Evolutionary conservation across 345 rosid species (phyloP).

Genomic region (Rubroshorea leprosula): DNA sequence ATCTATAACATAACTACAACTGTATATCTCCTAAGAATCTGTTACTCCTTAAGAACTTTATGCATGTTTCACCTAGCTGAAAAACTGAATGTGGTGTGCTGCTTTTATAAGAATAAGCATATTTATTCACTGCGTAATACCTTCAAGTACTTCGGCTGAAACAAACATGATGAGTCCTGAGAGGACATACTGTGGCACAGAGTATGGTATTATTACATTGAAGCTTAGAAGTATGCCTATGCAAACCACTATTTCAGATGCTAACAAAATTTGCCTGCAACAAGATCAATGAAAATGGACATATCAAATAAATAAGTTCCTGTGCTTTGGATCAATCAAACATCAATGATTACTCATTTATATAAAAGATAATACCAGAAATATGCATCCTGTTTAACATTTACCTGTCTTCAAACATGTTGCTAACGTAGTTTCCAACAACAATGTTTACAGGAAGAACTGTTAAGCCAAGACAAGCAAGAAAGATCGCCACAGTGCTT

Average conservation of each 20-base stretch:
- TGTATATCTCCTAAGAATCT: too few relatives aligned
- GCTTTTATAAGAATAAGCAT: too few relatives aligned
- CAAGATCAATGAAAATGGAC: conserved; percentile 3
- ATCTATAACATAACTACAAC: too few relatives aligned
- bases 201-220: conserved; percentile 56
- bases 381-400: not conserved
- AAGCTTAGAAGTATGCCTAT: conserved; percentile 81
- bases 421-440: conserved; percentile 93
- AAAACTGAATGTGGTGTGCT: too few relatives aligned
- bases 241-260: conserved; percentile 82
- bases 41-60: too few relatives aligned
- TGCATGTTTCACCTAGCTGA: too few relatives aligned
- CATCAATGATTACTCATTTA: not conserved
- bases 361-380: not conserved
- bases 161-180: conserved; percentile 95
- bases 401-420: conserved; percentile 99
- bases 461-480: conserved; percentile 86
- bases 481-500: conserved; percentile 73
- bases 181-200: conserved; percentile 77
- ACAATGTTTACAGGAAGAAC: conserved; percentile 87
- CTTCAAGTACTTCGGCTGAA: conserved; percentile 97
- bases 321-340: not conserved
- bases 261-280: conserved; percentile 89
- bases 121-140: conserved; percentile 32
- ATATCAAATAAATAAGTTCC: not conserved